Conservation (phyloP, 345 rosid species). For the Euphorbia lathyris region DNA sequence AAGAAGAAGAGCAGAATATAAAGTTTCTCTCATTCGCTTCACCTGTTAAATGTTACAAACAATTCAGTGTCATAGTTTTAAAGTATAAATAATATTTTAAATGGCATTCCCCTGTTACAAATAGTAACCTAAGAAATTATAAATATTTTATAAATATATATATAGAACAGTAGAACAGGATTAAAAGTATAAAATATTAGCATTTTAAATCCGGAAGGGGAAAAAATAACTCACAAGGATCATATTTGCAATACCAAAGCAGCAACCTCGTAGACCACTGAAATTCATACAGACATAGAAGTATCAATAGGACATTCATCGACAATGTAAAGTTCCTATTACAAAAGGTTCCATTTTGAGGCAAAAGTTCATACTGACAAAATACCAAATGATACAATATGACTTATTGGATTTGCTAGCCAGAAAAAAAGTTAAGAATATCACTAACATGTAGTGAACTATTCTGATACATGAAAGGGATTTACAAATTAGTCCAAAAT, state of each 20-base stretch:
- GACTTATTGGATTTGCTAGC: neutral
- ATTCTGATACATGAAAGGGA: neutral
- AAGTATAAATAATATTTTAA: neutral
- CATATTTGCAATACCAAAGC: conserved; percentile 93
- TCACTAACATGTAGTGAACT: neutral
- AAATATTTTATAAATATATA: too few relatives aligned
- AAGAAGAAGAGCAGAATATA: conserved; percentile 80
- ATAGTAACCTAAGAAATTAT: neutral
- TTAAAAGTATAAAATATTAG: neutral
- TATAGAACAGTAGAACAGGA: neutral
- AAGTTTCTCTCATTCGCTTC: conserved; percentile 90
- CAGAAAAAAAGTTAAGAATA: neutral
- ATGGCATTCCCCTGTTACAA: neutral
- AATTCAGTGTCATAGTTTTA: conserved; percentile 17
- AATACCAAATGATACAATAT: neutral
- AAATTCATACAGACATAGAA: conserved; percentile 33
- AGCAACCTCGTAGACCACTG: conserved; percentile 96
- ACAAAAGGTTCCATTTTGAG: neutral
- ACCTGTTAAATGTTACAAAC: conserved; percentile 45
- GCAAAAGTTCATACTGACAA: neutral
- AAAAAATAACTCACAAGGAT: conserved; percentile 74
- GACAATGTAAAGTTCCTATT: neutral
- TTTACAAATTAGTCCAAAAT: neutral
- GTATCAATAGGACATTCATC: conserved; percentile 26
- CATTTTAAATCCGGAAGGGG: neutral